A percentile compares a stretch with the other conserved stretches of the same genome.
Evolutionary conservation across 441 rosid species (phyloP).

Genomic region (Mallotus repandus): DNA sequence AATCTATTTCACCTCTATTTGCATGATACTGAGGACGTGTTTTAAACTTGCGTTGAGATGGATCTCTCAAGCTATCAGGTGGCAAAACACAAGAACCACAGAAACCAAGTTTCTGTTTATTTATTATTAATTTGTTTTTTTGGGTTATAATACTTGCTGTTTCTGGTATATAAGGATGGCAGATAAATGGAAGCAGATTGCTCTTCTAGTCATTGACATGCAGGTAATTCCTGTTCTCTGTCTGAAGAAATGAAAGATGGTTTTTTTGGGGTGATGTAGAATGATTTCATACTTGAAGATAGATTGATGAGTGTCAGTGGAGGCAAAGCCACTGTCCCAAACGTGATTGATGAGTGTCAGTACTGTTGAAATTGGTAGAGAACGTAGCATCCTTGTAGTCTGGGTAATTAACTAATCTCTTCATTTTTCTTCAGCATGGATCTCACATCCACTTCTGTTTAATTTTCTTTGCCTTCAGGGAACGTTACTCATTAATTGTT

Average conservation of each 20-base stretch:
- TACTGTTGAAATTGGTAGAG: slow-evolving; percentile 66
- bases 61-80: too few relatives aligned
- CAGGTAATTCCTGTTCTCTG: slow-evolving; percentile 31
- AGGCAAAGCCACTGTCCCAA: slow-evolving; percentile 64
- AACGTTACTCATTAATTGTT: too few relatives aligned
- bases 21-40: too few relatives aligned
- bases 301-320: slow-evolving; percentile 50
- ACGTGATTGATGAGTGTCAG: slow-evolving; percentile 41
- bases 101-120: too few relatives aligned
- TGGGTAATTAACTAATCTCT: slow-evolving; percentile 49
- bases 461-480: too few relatives aligned
- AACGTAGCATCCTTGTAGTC: slow-evolving; percentile 58
- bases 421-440: too few relatives aligned
- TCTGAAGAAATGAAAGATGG: not conserved
- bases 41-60: too few relatives aligned
- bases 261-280: slow-evolving; percentile 32
- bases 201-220: slow-evolving; percentile 88
- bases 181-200: slow-evolving; percentile 57
- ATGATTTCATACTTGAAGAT: slow-evolving; percentile 61
- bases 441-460: too few relatives aligned
- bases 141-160: too few relatives aligned
- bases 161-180: slow-evolving; percentile 20
- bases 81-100: too few relatives aligned
- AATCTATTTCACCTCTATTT: too few relatives aligned
- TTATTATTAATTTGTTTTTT: too few relatives aligned